phyloP scores from a whole-genome alignment of 148 eudicot genomes.

The Cornus suecica region DNA sequence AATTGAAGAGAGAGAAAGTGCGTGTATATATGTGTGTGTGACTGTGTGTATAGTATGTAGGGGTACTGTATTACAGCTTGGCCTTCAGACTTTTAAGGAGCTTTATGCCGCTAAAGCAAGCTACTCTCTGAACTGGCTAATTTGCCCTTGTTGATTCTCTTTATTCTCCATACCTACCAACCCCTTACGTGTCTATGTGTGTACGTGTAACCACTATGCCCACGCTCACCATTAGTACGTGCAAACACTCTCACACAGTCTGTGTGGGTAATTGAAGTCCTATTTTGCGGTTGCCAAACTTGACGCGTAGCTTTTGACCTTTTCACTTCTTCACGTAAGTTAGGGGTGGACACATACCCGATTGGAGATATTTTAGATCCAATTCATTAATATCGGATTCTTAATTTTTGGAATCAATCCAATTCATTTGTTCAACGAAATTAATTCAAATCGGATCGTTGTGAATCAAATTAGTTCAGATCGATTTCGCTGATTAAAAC shows the following conservation, averaged over 20 bases:
- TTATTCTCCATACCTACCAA: neutral
- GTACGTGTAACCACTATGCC: neutral
- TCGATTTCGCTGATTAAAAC: no score
- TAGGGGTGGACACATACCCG: neutral
- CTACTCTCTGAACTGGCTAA: slow-evolving; percentile 10
- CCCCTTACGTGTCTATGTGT: neutral
- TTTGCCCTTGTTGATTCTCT: slow-evolving; percentile 15
- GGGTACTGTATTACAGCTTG: slow-evolving; percentile 40
- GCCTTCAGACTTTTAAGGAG: slow-evolving; percentile 18
- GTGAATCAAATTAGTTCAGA: no score
- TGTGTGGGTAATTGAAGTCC: neutral
- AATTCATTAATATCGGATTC: no score
- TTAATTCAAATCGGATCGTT: no score
- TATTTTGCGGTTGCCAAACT: neutral
- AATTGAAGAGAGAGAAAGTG: slow-evolving; percentile 4
- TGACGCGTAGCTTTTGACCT: neutral
- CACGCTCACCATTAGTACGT: neutral
- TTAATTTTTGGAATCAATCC: no score
- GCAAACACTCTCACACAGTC: neutral
- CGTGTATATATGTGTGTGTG: neutral
- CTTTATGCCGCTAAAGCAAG: slow-evolving; percentile 40
- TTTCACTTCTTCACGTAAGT: neutral
- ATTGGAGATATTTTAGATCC: no score
- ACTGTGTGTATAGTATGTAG: neutral
- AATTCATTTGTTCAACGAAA: no score